Conservation (phyloP, 495 filamentous ascomycete species). For the Penicillium roqueforti region DNA sequence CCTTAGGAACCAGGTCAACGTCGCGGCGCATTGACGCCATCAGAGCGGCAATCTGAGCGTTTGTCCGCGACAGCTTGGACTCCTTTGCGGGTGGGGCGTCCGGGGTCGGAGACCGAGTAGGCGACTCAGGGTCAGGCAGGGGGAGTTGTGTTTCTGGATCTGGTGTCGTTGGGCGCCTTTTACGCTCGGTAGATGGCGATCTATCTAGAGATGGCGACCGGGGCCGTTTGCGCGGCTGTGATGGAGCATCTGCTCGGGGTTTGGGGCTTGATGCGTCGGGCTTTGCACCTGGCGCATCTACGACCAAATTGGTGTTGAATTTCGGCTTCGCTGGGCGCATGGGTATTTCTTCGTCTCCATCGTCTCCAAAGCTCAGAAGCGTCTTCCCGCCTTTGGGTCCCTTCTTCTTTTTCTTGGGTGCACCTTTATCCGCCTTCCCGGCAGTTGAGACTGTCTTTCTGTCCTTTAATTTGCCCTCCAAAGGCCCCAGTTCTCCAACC, state of each 20-base stretch:
- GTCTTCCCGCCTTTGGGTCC: conserved; percentile 70
- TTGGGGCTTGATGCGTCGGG: conserved; percentile 13
- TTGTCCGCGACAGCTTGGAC: conserved; percentile 68
- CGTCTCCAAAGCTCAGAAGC: conserved; percentile 84
- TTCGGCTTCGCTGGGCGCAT: conserved; percentile 74
- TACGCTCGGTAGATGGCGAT: conserved; percentile 26
- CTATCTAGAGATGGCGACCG: conserved; percentile 26
- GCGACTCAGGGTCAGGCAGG: conserved; percentile 46
- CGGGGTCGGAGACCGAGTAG: conserved; percentile 44
- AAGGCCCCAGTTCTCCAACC: conserved; percentile 73
- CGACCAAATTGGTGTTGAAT: conserved; percentile 82
- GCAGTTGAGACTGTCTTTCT: conserved; percentile 43
- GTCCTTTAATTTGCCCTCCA: conserved; percentile 82
- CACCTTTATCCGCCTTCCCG: conserved; percentile 36
- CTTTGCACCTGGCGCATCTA: conserved; percentile 33
- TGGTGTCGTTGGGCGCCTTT: conserved; percentile 30
- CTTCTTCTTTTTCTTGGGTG: conserved; percentile 70
- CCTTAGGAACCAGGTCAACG: conserved; percentile 52
- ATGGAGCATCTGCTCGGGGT: conserved; percentile 8
- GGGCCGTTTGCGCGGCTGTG: conserved; percentile 27
- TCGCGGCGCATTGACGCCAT: conserved; percentile 91
- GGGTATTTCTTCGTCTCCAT: conserved; percentile 60
- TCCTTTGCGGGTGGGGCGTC: conserved; percentile 47
- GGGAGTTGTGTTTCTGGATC: conserved; percentile 44
- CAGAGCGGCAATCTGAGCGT: conserved; percentile 84